A percentile compares a stretch with the other conserved stretches of the same genome.
These are phyloP conservation scores for Sphaerobolus stellatus DNA, from an alignment of 1,284 basidiomycete genomes.

Conservation along the genomic window DNA sequence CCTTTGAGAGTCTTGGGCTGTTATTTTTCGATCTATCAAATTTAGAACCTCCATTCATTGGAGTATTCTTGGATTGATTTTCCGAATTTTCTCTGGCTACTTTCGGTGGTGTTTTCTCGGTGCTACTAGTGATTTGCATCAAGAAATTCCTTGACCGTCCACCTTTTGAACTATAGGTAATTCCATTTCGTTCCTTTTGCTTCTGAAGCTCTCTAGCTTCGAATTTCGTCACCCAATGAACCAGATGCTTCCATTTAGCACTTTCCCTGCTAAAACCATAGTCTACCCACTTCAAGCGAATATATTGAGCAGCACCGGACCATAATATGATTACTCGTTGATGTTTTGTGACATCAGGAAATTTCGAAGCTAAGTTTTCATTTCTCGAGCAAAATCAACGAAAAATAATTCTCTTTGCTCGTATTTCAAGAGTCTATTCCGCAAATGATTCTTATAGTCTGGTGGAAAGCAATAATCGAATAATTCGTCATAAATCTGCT, in stretches of 20 bases:
- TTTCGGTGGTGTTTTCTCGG: not conserved
- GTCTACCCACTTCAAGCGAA: not conserved
- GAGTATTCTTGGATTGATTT: not conserved
- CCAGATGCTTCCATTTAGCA: not conserved
- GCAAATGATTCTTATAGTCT: constrained; percentile 30
- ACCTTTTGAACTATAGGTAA: not conserved
- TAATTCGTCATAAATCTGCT: constrained; percentile 35
- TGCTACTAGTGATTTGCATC: not conserved
- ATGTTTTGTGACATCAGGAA: not conserved
- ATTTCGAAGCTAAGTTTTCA: not conserved
- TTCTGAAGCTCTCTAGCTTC: not conserved
- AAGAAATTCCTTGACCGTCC: not conserved
- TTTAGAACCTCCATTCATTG: too few relatives aligned
- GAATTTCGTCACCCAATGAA: not conserved
- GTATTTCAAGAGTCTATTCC: constrained; percentile 15
- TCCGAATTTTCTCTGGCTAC: not conserved
- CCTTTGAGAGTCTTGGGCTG: not conserved
- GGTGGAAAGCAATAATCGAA: constrained; percentile 47
- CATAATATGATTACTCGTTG: not conserved
- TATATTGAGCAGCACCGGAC: not conserved
- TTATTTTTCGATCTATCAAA: not conserved
- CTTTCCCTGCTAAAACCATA: not conserved
- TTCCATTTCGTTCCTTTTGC: not conserved
- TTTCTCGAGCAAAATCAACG: not conserved
- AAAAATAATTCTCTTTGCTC: constrained; percentile 15